These are phyloP conservation scores for Triticum monococcum DNA, from an alignment of 176 grass and related monocot species.

Conservation along the genomic window DNA sequence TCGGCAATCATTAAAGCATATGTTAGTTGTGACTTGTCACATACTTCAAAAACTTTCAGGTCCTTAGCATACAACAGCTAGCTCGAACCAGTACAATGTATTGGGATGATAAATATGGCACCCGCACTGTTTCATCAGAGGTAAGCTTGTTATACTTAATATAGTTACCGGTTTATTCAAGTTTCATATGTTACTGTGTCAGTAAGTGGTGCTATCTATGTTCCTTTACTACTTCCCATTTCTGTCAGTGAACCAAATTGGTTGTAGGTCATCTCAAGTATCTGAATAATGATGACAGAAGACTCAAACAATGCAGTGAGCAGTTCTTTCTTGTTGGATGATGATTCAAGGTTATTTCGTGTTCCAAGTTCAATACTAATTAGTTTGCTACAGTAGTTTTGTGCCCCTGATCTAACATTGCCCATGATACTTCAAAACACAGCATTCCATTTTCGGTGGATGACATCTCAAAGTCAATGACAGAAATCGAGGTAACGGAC, in stretches of 20 bases:
- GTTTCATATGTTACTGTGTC: conserved; percentile 6
- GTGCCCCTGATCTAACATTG: conserved; percentile 15
- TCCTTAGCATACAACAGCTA: conserved; percentile 98
- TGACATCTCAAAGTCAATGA: conserved; percentile 86
- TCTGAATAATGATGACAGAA: conserved; percentile 95
- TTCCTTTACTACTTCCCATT: conserved; percentile 5
- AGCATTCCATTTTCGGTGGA: conserved; percentile 93
- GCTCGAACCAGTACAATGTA: conserved; percentile 99
- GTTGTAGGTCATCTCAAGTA: conserved; percentile 78
- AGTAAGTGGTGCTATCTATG: neutral
- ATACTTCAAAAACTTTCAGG: conserved; percentile 47
- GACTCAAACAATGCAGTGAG: conserved; percentile 84
- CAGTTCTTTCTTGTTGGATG: conserved; percentile 94
- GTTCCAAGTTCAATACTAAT: neutral
- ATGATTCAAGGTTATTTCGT: conserved; percentile 87
- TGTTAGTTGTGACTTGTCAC: conserved; percentile 26
- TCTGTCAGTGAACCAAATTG: conserved; percentile 28
- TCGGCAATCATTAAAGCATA: conserved; percentile 3
- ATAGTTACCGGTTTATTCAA: neutral
- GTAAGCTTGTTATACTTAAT: conserved; percentile 51
- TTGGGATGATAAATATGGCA: conserved; percentile 99
- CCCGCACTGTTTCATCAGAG: conserved; percentile 96
- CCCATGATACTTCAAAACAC: conserved; percentile 31
- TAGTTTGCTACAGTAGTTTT: conserved; percentile 3
- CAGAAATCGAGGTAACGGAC: conserved; percentile 73